Percentiles rank a stretch among this genome's conserved stretches.
Conservation (phyloP, 805 yeast species). For the Candida boleticola region DNA sequence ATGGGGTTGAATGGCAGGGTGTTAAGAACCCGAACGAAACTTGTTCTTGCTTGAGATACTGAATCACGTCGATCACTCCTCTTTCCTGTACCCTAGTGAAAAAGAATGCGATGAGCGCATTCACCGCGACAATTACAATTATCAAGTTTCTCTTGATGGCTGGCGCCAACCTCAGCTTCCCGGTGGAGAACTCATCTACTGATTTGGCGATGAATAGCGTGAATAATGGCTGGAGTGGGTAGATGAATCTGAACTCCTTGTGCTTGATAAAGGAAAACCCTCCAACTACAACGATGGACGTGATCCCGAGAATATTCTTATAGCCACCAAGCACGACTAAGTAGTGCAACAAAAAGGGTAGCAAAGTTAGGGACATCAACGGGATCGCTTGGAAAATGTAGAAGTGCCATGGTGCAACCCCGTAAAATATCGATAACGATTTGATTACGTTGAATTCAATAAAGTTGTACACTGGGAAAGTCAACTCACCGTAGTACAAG, state of each 20-base stretch:
- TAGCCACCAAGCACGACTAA: constrained; percentile 9
- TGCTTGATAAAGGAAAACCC: constrained; percentile 70
- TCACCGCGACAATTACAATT: constrained; percentile 26
- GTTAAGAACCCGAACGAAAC: constrained; percentile 74
- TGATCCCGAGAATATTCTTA: constrained; percentile 18
- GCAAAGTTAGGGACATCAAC: constrained; percentile 58
- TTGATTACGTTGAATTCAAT: constrained; percentile 74
- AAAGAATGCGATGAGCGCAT: constrained; percentile 44
- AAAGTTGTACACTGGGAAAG: constrained; percentile 68
- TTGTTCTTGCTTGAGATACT: constrained; percentile 43
- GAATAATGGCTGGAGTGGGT: constrained; percentile 78
- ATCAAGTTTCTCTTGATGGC: constrained; percentile 3
- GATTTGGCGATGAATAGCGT: constrained; percentile 50
- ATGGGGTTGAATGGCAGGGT: constrained; percentile 98
- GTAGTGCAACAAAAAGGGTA: constrained; percentile 54
- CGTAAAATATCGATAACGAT: constrained; percentile 78
- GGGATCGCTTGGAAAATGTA: constrained; percentile 85
- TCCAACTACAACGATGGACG: constrained; percentile 42
- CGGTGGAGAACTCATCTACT: constrained; percentile 9
- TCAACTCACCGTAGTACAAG: constrained; percentile 52
- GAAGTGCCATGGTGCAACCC: constrained; percentile 80
- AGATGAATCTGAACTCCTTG: constrained; percentile 88
- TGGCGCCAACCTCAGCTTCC: background rate
- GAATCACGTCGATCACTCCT: constrained; percentile 74
- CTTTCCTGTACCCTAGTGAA: constrained; percentile 75